Evolutionary conservation across 2,329 filamentous ascomycete species (phyloP).

Genomic region (Cadophora gregata): DNA sequence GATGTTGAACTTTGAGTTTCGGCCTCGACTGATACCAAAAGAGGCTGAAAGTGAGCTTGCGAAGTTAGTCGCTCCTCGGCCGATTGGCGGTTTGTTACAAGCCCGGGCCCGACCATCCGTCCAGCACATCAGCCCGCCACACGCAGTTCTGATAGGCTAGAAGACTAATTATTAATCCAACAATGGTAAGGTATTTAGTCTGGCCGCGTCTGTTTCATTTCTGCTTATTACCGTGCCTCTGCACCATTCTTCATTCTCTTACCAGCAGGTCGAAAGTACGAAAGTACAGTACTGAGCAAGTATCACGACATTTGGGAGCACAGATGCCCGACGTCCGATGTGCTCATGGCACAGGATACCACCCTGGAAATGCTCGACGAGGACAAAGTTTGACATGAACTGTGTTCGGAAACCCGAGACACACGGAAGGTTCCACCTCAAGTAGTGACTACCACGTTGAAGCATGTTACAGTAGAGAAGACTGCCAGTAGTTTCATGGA

Average conservation of each 20-base stretch:
- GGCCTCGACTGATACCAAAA: not conserved
- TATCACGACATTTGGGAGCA: not conserved
- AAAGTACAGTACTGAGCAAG: not conserved
- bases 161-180: not conserved
- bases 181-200: not conserved
- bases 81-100: not conserved
- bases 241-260: too few species aligned
- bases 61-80: not conserved
- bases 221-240: not conserved
- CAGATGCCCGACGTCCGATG: not conserved
- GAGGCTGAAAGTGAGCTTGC: constrained; percentile 11
- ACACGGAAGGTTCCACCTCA: not conserved
- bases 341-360: not conserved
- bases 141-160: not conserved
- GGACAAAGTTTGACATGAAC: not conserved
- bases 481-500: not conserved
- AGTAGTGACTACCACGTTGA: not conserved
- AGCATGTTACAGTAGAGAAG: too few species aligned
- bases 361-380: not conserved
- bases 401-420: not conserved
- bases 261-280: too few species aligned
- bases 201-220: not conserved
- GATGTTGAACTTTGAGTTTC: constrained; percentile 2
- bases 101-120: not conserved
- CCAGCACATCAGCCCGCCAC: not conserved